Base-by-base conservation (phyloP, 2,329 filamentous ascomycete genomes). In the Penicillium italicum region DNA sequence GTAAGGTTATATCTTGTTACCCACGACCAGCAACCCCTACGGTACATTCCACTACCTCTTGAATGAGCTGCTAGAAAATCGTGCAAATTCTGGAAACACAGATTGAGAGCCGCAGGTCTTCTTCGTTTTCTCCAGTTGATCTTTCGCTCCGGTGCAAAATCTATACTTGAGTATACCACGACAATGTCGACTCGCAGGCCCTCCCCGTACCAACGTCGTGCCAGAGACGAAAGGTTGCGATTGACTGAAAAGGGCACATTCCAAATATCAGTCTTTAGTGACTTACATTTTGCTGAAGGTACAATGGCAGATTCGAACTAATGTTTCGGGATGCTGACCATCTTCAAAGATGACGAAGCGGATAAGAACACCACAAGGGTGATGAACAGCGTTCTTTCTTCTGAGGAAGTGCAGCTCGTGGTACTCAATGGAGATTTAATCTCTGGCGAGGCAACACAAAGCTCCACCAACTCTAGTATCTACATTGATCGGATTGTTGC, bases 211-310 rank as follows among this genome's bases (percentile, higher is more conserved):
- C 28, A 24, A 26, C 26, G 33, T n/a, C 40, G 20, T 14, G 28
- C 28, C 5, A n/a, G 8, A 38, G 20, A 51, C 4, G n/a, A 44
- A 31, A 38, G 3, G 4, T 42, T 65, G 1, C 62, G 49, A 31
- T 69, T 70, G 28, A 62, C 57, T 0, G 41, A 57, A n/a, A 50
- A 69, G 47, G 68, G 67, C 5, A 67, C 62, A 5, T 80, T 82
- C 47, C 75, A 80, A 20, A 76, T 82, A 31, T 70, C 83, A 1
- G 79, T 90, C 12, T 88, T 91, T 58, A 81, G 83, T 28, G 88
- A 91, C 62, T 71, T 90, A 8, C 87, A 91, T 67, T 88, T 87
- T 66, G 88, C 86, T 10, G 87, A 91, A 70, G 81, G 83, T 83
- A 71, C n/a, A 3, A 24, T 4, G 77, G 74, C 67, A 72, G 75